Evolutionary conservation across 2,329 filamentous ascomycete species (phyloP).

Genomic region (Chaetomium strumarium): DNA sequence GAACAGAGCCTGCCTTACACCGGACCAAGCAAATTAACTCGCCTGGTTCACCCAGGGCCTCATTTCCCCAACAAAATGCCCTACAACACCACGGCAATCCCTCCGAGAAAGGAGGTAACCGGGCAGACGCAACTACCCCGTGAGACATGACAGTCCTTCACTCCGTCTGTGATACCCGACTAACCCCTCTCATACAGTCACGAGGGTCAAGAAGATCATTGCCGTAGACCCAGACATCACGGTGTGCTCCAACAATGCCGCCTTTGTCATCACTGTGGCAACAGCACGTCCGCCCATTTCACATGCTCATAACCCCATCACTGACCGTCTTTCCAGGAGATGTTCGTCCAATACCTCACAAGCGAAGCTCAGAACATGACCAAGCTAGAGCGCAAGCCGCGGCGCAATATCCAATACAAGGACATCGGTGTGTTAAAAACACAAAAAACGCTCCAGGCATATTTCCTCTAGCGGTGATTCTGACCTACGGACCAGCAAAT

Average conservation of each 20-base stretch:
- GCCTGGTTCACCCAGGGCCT: too few species aligned
- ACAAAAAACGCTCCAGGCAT: conserved; percentile 5
- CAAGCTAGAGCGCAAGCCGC: conserved; percentile 84
- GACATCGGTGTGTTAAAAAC: conserved; percentile 82
- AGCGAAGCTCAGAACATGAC: conserved; percentile 81
- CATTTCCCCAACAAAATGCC: conserved; percentile 59
- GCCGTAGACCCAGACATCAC: conserved; percentile 77
- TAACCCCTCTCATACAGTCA: conserved; percentile 54
- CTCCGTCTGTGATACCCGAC: conserved; percentile 11
- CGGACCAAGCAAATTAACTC: too few species aligned
- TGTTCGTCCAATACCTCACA: conserved; percentile 91
- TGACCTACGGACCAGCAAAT: conserved; percentile 50
- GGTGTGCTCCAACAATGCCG: conserved; percentile 86
- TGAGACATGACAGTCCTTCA: conserved; percentile 44
- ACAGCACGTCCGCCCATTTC: conserved; percentile 49
- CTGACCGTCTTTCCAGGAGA: conserved; percentile 54
- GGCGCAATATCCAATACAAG: conserved; percentile 92
- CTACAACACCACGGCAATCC: conserved; percentile 81
- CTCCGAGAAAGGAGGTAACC: conserved; percentile 73
- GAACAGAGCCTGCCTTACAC: too few species aligned
- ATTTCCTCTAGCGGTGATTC: background rate
- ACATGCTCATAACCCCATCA: background rate
- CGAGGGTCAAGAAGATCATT: conserved; percentile 94
- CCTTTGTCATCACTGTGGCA: conserved; percentile 88
- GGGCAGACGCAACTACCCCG: conserved; percentile 80